Conservation (phyloP, 179 eudicot genomes). For the Vitellaria paradoxa region DNA sequence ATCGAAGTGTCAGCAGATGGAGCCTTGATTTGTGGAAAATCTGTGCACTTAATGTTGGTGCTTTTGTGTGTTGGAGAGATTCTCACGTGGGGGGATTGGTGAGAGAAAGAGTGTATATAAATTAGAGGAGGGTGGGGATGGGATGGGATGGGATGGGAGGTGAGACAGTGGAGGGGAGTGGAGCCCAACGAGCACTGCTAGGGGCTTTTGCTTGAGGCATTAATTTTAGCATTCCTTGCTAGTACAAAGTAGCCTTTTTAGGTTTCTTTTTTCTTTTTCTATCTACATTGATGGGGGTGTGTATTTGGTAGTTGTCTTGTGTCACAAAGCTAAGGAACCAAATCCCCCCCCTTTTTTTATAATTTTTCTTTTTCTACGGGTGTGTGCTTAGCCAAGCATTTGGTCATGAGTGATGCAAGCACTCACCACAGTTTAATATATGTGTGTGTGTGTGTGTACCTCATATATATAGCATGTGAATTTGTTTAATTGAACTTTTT, state of each 20-base stretch:
- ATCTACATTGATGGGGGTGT: conserved; percentile 12
- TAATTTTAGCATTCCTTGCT: conserved; percentile 16
- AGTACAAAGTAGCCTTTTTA: conserved; percentile 14
- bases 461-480: no score
- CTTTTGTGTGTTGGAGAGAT: conserved; percentile 5
- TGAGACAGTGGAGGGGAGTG: conserved; percentile 1
- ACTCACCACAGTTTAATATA: neutral
- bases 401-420: conserved; percentile 54
- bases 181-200: conserved; percentile 17
- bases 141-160: neutral
- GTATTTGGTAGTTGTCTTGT: conserved; percentile 30
- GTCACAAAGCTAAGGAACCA: conserved; percentile 23
- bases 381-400: conserved; percentile 48
- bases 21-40: conserved; percentile 18
- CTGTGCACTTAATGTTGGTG: conserved; percentile 16
- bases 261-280: neutral
- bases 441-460: no score
- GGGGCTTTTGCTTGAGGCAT: neutral
- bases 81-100: conserved; percentile 31
- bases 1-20: neutral
- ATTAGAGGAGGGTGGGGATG: no score
- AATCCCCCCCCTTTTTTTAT: no score
- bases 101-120: neutral
- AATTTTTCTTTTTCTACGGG: conserved; percentile 7
- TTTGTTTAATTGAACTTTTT: no score